phyloP scores from a whole-genome alignment of 2,329 filamentous ascomycete species.

The Paraphaeosphaeria sporulosa region DNA sequence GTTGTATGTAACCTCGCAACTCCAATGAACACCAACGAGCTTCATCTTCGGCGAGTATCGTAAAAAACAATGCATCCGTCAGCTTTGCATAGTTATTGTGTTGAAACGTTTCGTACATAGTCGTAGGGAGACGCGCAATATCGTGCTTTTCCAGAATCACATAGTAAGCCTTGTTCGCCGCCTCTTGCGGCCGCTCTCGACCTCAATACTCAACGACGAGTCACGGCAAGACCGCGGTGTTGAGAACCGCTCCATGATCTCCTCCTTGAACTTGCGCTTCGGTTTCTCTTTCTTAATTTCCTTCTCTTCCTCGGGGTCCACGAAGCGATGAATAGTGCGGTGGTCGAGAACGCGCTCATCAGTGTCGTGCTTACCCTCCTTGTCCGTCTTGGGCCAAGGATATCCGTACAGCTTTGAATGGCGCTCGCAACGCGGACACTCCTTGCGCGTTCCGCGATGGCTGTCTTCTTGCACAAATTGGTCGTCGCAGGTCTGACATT shows the following conservation, averaged over 20 bases:
- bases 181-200: slow-evolving; percentile 33
- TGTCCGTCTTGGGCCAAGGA: slow-evolving; percentile 94
- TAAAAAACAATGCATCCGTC: background rate
- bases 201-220: slow-evolving; percentile 27
- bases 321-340: slow-evolving; percentile 83
- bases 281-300: slow-evolving; percentile 40
- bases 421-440: slow-evolving; percentile 91
- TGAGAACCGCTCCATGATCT: slow-evolving; percentile 34
- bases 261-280: slow-evolving; percentile 33
- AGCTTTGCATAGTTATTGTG: background rate
- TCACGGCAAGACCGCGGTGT: slow-evolving; percentile 37
- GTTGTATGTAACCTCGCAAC: background rate
- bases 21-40: background rate
- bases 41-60: background rate
- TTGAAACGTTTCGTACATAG: background rate
- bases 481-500: slow-evolving; percentile 82
- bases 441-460: slow-evolving; percentile 78
- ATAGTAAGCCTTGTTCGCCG: slow-evolving; percentile 40
- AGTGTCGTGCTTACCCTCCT: slow-evolving; percentile 75
- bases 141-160: slow-evolving; percentile 20
- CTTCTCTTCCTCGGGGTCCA: slow-evolving; percentile 71
- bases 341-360: slow-evolving; percentile 79
- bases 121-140: background rate
- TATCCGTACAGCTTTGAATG: slow-evolving; percentile 97
- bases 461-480: slow-evolving; percentile 89